Evolutionary conservation across 139 green algal species (phyloP), one percentile per base, ranked within the genome.

Genomic region (Picocystis salinarum): DNA sequence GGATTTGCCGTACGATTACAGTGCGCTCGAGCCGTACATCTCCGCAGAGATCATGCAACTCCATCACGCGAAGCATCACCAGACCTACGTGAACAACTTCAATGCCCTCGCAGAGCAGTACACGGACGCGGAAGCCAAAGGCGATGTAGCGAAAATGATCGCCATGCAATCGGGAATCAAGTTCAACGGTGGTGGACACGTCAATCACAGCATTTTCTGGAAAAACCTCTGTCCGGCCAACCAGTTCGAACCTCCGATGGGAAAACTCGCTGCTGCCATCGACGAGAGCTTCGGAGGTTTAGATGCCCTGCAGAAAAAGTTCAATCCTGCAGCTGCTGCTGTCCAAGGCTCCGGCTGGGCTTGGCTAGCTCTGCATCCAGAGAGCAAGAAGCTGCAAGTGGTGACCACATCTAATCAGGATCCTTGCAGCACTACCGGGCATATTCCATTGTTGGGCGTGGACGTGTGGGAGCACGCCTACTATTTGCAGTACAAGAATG

Each of bases 121-220:
- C 22, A 48, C 56, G 1, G 77, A 77, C 40, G 83, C 85, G 9
- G 66, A 91, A 42, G 20, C 39, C 26, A 83, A 83, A 51, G 48
- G 48, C 0, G 85, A 95, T 39, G 47, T 80, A 9, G 34, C 45
- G 3, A 74, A 62, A 28, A 73, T 87, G 49, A 84, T 94, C 17
- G 46, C 57, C 4, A 63, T 94, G 39, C 80, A 95, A 52, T 28
- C 46, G 3, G 80, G 75, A 7, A 66, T 96, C 40, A 89, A 91
- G 46, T 96, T 96, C 67, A 95, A 96, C 49, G 85, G 83, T 9
- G 85, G 85, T 53, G 83, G 86, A 9, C 86, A 96, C 62, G 50
- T 95, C 30, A 96, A 96, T 61, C 86, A 96, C 58, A 74, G 63
- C 28, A 85, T 93, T 50, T 96, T 96, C 69, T 96, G 84, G 84